Evolutionary conservation across 116 monocot species (phyloP).

Genomic region (Papilionanthe hybrid): DNA sequence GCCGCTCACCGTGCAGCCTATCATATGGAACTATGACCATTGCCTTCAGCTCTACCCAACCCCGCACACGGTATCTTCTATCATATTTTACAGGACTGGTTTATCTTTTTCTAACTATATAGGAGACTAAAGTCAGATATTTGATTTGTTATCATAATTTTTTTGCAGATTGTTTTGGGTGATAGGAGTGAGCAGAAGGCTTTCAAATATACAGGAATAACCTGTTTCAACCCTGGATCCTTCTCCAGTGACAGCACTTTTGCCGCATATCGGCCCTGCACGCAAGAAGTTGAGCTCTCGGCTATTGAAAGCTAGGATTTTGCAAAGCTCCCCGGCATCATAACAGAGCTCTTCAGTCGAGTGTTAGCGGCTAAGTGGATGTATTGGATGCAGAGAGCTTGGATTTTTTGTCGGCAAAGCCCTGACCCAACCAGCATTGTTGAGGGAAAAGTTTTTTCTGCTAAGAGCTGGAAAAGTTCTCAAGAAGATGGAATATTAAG

Average conservation of each 20-base stretch:
- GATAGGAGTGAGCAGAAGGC: constrained; percentile 92
- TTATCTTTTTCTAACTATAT: background rate
- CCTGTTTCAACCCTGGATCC: constrained; percentile 96
- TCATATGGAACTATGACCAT: constrained; percentile 99
- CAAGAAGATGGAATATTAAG: too few relatives aligned
- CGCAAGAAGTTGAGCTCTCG: constrained; percentile 79
- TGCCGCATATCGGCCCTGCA: constrained; percentile 91
- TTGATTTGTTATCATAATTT: background rate
- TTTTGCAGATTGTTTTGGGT: constrained; percentile 84
- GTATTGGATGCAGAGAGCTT: too few relatives aligned
- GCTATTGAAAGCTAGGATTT: constrained; percentile 38
- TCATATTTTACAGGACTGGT: background rate
- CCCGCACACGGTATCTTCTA: constrained; percentile 68
- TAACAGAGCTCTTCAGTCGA: too few relatives aligned
- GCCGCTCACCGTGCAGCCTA: constrained; percentile 90
- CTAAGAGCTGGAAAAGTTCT: too few relatives aligned
- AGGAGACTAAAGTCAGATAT: background rate
- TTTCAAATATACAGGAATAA: constrained; percentile 85
- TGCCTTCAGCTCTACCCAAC: constrained; percentile 86
- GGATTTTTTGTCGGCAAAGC: too few relatives aligned
- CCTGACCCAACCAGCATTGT: too few relatives aligned
- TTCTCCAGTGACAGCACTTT: constrained; percentile 86
- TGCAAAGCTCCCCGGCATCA: too few relatives aligned
- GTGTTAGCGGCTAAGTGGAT: too few relatives aligned
- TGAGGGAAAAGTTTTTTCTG: too few relatives aligned